phyloP scores from a whole-genome alignment of 768 basidiomycete species.

The Xanthoconium stramineum region DNA sequence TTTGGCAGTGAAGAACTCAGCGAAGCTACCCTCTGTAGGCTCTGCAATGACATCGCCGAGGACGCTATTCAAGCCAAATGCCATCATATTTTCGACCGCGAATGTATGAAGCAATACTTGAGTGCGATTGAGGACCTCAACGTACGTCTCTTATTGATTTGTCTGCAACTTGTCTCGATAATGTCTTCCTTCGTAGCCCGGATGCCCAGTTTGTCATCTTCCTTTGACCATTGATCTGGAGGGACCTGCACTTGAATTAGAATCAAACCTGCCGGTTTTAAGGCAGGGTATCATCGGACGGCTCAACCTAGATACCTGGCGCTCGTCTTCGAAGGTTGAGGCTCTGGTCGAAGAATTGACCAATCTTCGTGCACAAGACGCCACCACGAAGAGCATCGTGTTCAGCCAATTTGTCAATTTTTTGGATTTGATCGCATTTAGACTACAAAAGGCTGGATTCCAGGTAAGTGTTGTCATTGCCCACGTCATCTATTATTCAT shows the following conservation, averaged over 20 bases:
- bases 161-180: background rate
- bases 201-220: slow-evolving; percentile 93
- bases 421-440: slow-evolving; percentile 88
- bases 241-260: slow-evolving; percentile 84
- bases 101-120: slow-evolving; percentile 93
- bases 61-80: slow-evolving; percentile 95
- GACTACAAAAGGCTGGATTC: slow-evolving; percentile 90
- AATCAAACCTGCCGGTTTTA: slow-evolving; percentile 44
- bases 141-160: slow-evolving; percentile 37
- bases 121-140: slow-evolving; percentile 64
- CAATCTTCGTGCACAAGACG: slow-evolving; percentile 77
- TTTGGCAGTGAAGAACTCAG: slow-evolving; percentile 49
- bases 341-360: slow-evolving; percentile 91
- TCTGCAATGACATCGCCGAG: slow-evolving; percentile 97
- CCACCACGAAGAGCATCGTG: slow-evolving; percentile 93
- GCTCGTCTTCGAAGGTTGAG: slow-evolving; percentile 97
- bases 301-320: slow-evolving; percentile 84
- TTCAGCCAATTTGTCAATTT: slow-evolving; percentile 96
- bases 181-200: slow-evolving; percentile 50
- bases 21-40: slow-evolving; percentile 84
- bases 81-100: slow-evolving; percentile 91
- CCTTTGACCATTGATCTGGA: slow-evolving; percentile 94
- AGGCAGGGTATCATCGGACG: slow-evolving; percentile 94
- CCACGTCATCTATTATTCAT: background rate
- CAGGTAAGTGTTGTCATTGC: slow-evolving; percentile 47